Evolutionary conservation across 257 asterid genomes (phyloP).

Genomic region (Jacaranda mimosifolia): DNA sequence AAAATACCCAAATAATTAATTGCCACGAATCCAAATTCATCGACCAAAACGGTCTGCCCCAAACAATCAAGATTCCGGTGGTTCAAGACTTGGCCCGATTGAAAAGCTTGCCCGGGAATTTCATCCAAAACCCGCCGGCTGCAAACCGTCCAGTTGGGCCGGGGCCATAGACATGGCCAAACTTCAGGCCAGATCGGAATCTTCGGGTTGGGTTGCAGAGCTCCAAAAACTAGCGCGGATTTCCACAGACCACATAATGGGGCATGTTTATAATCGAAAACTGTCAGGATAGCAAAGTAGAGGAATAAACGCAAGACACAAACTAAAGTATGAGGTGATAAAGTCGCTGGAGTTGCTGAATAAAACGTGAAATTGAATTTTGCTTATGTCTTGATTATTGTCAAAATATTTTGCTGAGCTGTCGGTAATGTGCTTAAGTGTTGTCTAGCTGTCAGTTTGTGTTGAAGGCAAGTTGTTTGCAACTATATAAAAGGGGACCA

Average conservation of each 20-base stretch:
- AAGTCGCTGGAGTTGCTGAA: too few relatives aligned
- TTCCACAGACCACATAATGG: constrained; percentile 43
- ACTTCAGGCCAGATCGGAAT: constrained; percentile 26
- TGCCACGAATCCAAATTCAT: constrained; percentile 41
- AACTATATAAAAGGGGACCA: too few relatives aligned
- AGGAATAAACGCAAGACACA: too few relatives aligned
- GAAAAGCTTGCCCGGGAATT: constrained; percentile 40
- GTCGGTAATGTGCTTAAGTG: too few relatives aligned
- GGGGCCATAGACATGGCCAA: constrained; percentile 40
- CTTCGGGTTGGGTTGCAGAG: constrained; percentile 38
- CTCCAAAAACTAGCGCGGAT: constrained; percentile 42
- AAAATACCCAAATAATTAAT: constrained; percentile 1
- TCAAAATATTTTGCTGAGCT: too few relatives aligned
- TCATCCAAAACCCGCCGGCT: constrained; percentile 36
- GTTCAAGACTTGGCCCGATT: constrained; percentile 54
- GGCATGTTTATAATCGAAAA: constrained; percentile 47
- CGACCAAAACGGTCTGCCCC: constrained; percentile 39
- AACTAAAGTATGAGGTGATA: too few relatives aligned
- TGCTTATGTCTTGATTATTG: too few relatives aligned
- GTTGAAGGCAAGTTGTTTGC: too few relatives aligned
- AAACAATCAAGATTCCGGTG: constrained; percentile 44
- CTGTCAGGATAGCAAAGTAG: too few relatives aligned
- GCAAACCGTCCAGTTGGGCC: constrained; percentile 7
- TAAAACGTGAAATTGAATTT: too few relatives aligned
- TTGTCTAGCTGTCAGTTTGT: too few relatives aligned